Evolutionary conservation across 345 rosid genomes (phyloP).

Genomic region (Populus euphratica): DNA sequence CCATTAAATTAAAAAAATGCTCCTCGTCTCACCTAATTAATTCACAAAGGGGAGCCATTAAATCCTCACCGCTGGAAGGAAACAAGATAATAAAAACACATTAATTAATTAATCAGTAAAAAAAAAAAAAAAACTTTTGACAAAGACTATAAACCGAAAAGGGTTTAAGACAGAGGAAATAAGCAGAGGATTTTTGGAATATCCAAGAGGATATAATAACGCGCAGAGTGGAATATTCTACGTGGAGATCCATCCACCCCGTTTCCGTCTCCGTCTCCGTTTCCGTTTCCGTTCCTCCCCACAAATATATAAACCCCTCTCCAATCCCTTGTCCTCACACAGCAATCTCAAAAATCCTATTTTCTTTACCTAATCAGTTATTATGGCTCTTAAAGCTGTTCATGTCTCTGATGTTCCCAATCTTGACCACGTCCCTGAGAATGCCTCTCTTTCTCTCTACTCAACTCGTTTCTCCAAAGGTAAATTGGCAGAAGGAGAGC

Average conservation of each 20-base stretch:
- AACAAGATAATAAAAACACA: too few relatives aligned
- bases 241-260: slow-evolving; percentile 4
- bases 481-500: background rate
- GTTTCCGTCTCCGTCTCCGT: too few relatives aligned
- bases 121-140: background rate
- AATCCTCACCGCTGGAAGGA: too few relatives aligned
- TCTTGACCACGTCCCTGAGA: slow-evolving; percentile 61
- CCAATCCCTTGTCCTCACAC: background rate
- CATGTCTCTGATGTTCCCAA: slow-evolving; percentile 77
- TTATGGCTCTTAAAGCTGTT: slow-evolving; percentile 80
- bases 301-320: slow-evolving; percentile 13
- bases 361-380: background rate
- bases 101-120: too few relatives aligned
- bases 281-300: background rate
- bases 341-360: background rate
- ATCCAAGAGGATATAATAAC: slow-evolving; percentile 20
- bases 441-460: slow-evolving; percentile 39
- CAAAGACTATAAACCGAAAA: background rate
- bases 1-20: too few relatives aligned
- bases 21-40: too few relatives aligned
- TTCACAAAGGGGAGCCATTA: background rate
- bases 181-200: slow-evolving; percentile 1
- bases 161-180: too few relatives aligned
- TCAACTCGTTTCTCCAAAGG: slow-evolving; percentile 42
- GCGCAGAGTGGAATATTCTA: slow-evolving; percentile 22